A percentile compares a stretch with the other conserved stretches of the same genome.
phyloP scores from a whole-genome alignment of 1,284 basidiomycete genomes.

The Ceraceosorus guamensis region DNA sequence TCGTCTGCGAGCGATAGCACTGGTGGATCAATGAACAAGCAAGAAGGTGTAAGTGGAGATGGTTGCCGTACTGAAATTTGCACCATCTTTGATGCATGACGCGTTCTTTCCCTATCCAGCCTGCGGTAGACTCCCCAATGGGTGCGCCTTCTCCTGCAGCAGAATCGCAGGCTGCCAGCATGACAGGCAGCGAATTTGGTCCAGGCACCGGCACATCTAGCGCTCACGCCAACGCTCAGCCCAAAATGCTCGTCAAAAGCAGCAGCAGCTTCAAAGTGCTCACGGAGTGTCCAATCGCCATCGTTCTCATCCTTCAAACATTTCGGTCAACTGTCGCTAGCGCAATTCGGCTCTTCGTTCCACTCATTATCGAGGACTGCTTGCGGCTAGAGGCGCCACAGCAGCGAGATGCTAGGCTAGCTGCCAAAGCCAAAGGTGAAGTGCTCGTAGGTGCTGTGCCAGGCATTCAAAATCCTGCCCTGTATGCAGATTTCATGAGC shows the following conservation, averaged over 20 bases:
- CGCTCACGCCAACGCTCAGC: constrained; percentile 5
- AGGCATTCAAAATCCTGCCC: constrained; percentile 60
- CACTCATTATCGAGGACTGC: constrained; percentile 49
- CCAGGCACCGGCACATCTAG: not conserved
- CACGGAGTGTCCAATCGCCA: constrained; percentile 85
- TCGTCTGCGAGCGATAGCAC: constrained; percentile 13
- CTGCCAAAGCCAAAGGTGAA: constrained; percentile 67
- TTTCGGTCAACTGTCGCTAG: constrained; percentile 62
- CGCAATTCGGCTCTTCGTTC: constrained; percentile 67
- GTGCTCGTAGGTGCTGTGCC: constrained; percentile 79
- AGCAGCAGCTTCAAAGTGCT: constrained; percentile 79
- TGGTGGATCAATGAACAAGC: not conserved
- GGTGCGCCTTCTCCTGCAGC: constrained; percentile 7
- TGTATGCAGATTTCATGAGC: constrained; percentile 81
- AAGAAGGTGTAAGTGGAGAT: not conserved
- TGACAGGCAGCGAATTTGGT: constrained; percentile 8
- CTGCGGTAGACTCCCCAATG: not conserved
- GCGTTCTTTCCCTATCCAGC: not conserved
- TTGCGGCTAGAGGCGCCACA: constrained; percentile 61
- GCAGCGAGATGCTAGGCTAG: constrained; percentile 73
- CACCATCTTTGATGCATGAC: no score
- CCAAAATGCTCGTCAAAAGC: constrained; percentile 35
- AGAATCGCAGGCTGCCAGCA: constrained; percentile 14
- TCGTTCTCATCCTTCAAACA: constrained; percentile 83
- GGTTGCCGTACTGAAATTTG: no score